These are phyloP conservation scores for Sphaerosporella brunnea DNA, from an alignment of 495 filamentous ascomycete genomes.

Conservation along the genomic window DNA sequence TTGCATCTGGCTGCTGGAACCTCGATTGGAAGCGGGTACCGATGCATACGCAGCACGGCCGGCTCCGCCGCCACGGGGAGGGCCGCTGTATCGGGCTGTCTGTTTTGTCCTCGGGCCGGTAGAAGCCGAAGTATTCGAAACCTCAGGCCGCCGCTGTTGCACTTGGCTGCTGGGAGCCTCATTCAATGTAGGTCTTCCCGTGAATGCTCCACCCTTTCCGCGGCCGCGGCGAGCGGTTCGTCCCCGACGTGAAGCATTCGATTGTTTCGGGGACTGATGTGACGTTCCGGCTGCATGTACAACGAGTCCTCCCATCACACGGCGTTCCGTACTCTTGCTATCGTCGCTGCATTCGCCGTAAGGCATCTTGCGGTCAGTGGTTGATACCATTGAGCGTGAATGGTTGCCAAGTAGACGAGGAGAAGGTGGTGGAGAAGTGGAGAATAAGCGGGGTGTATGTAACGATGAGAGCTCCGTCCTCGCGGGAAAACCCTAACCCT, in stretches of 20 bases:
- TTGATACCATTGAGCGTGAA: background rate
- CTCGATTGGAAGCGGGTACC: background rate
- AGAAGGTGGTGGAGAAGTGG: too few species aligned
- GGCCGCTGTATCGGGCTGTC: too few species aligned
- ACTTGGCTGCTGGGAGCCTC: too few species aligned
- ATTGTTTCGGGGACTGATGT: background rate
- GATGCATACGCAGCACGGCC: background rate
- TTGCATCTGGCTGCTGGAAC: conserved; percentile 2
- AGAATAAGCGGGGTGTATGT: too few species aligned
- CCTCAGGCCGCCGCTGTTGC: too few species aligned
- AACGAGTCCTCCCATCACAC: background rate
- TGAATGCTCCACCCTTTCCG: too few species aligned
- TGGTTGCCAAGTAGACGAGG: too few species aligned
- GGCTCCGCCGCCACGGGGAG: background rate
- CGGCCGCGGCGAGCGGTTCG: background rate
- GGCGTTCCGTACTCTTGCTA: background rate
- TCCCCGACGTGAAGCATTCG: background rate
- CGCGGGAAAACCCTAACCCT: too few species aligned
- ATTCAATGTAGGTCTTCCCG: too few species aligned
- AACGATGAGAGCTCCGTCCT: too few species aligned
- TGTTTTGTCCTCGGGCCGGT: too few species aligned
- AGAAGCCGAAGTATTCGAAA: too few species aligned
- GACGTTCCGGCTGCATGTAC: background rate
- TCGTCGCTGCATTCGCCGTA: background rate
- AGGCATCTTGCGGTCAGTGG: background rate